Evolutionary conservation across 805 yeast genomes (phyloP), one percentile per base, ranked within the genome.

Genomic region (Trichomonascus vanleenenianus): DNA sequence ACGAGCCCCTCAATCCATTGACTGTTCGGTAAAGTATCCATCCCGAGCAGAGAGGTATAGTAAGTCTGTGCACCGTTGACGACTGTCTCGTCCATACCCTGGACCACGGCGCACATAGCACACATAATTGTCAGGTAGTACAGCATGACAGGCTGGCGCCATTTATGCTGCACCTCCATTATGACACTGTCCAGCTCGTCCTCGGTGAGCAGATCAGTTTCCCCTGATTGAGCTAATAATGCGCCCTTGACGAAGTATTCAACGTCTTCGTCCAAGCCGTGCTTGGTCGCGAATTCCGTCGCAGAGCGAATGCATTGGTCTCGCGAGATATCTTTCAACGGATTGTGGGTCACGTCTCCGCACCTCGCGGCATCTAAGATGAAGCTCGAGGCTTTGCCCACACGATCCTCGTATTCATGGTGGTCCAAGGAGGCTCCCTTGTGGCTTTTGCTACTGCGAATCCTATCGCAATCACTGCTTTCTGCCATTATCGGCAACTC

Each of bases 81-180:
- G 8, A 79, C 85, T 6, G 84, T 74, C 59, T 81, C 84, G 60
- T 81, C 87, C 84, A 79, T 79, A 43, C 87, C 87, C 57, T 80
- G 83, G 3, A 83, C 79, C 2, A 84, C 83, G 14, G 78, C 77
- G 40, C 83, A 79, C 69, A 80, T 67, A 2, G 85, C 80, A 39
- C 83, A 78, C 55, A 78, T 64, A 6, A 79, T 73, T 60, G 78
- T 73, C 15, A 75, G 72, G 61, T 67, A 55, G 56, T 74, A 68
- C 59, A 71, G 60, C 11, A 66, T 47, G 30, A 42, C 43, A 5
- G 67, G 67, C 42, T 68, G 83, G 22, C 57, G 49, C 64, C 81
- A 65, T 22, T 76, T 71, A 38, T 75, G 75, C 4, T 64, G 51
- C 45, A 61, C 62, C 53, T 79, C 85, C 40, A 64, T 67, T 36